Percentiles rank a stretch among this genome's conserved stretches.
Evolutionary conservation across 441 rosid genomes (phyloP).

Genomic region (Populus trichocarpa): DNA sequence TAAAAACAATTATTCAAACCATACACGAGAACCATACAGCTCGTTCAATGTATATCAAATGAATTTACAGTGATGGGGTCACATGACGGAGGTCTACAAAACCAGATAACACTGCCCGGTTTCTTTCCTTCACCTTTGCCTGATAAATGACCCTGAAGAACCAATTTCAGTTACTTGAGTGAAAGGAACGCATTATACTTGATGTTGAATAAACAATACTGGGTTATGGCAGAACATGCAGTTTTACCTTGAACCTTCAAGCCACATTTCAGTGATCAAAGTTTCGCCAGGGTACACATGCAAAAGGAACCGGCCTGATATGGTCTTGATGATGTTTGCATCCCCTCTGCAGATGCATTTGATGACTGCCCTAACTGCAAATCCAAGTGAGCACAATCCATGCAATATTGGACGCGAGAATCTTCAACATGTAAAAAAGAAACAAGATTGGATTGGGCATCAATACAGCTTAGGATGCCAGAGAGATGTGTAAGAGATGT

Average conservation of each 20-base stretch:
- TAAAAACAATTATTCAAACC: not conserved
- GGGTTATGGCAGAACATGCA: not conserved
- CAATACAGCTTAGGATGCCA: not conserved
- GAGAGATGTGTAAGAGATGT: not conserved
- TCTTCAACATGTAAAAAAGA: constrained; percentile 27
- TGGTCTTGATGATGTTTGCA: constrained; percentile 50
- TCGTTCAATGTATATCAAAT: not conserved
- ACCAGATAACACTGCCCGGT: constrained; percentile 69
- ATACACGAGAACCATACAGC: not conserved
- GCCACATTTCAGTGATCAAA: constrained; percentile 83
- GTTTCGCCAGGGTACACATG: constrained; percentile 89
- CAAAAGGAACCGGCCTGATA: constrained; percentile 69
- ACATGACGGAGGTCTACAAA: constrained; percentile 54
- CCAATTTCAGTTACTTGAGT: not conserved
- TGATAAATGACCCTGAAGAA: constrained; percentile 69
- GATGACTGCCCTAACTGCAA: constrained; percentile 75
- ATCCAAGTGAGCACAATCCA: constrained; percentile 87
- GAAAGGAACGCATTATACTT: not conserved
- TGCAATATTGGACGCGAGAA: constrained; percentile 90
- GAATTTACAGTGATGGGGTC: constrained; percentile 48
- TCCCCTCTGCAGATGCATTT: constrained; percentile 78
- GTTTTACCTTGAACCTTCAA: constrained; percentile 63
- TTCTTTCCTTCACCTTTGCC: constrained; percentile 69
- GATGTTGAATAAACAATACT: not conserved
- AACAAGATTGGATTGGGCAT: not conserved